Evolutionary conservation across 2,329 filamentous ascomycete species (phyloP).

Genomic region (Gnomoniopsis smithogilvyi): DNA sequence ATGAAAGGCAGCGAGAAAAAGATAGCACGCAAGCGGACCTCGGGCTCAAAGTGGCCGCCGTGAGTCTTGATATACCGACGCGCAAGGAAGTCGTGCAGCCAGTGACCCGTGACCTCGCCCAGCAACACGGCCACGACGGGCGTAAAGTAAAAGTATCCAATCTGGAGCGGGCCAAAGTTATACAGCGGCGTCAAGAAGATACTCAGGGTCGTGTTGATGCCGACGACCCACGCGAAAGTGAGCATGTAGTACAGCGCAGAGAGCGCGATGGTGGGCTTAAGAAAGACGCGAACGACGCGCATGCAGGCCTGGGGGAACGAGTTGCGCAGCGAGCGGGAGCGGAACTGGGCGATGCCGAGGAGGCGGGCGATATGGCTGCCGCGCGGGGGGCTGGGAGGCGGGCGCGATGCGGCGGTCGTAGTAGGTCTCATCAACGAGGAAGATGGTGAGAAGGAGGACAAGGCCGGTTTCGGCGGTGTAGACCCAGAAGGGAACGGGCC

Average conservation of each 20-base stretch:
- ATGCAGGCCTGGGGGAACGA: slow-evolving; percentile 36
- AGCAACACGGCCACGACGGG: slow-evolving; percentile 51
- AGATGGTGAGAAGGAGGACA: slow-evolving; percentile 34
- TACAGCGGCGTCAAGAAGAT: slow-evolving; percentile 50
- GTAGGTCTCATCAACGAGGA: slow-evolving; percentile 46
- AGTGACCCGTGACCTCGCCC: slow-evolving; percentile 53
- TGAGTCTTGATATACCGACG: slow-evolving; percentile 41
- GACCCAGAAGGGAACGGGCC: slow-evolving; percentile 47
- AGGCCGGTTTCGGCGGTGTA: slow-evolving; percentile 37
- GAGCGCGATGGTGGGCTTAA: slow-evolving; percentile 36
- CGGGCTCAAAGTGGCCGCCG: slow-evolving; percentile 53
- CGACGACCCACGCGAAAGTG: slow-evolving; percentile 49
- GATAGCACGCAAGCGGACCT: slow-evolving; percentile 48
- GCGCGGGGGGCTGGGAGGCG: slow-evolving; percentile 31
- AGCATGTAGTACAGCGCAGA: slow-evolving; percentile 33
- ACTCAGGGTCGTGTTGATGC: slow-evolving; percentile 53
- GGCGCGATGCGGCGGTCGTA: slow-evolving; percentile 41
- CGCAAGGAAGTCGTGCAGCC: slow-evolving; percentile 50
- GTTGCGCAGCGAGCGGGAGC: slow-evolving; percentile 34
- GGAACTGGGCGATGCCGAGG: slow-evolving; percentile 31
- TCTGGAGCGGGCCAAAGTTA: slow-evolving; percentile 44
- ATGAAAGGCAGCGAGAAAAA: slow-evolving; percentile 47
- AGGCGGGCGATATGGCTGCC: slow-evolving; percentile 28
- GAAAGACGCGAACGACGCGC: slow-evolving; percentile 35
- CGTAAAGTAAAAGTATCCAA: slow-evolving; percentile 57